phyloP scores from a whole-genome alignment of 768 basidiomycete species.

The Hericium erinaceus region DNA sequence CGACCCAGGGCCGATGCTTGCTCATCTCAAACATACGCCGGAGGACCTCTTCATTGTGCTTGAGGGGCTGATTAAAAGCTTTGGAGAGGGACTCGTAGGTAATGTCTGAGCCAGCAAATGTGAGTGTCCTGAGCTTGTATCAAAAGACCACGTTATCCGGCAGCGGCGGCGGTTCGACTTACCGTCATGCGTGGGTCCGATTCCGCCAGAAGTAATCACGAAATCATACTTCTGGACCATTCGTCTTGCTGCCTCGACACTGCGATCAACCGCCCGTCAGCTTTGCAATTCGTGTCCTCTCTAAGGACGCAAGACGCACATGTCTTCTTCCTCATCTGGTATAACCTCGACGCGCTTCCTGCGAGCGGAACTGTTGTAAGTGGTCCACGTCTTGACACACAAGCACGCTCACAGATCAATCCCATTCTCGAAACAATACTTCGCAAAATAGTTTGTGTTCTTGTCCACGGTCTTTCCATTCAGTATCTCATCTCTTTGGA shows the following conservation, averaged over 20 bases:
- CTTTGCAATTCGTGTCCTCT: not conserved
- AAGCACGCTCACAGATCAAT: constrained; percentile 53
- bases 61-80: constrained; percentile 66
- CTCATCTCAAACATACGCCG: constrained; percentile 57
- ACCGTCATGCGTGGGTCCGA: constrained; percentile 90
- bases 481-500: constrained; percentile 73
- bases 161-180: constrained; percentile 12
- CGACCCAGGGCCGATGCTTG: constrained; percentile 45
- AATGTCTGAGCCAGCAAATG: constrained; percentile 47
- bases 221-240: constrained; percentile 81
- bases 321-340: constrained; percentile 77
- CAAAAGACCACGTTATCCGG: not conserved
- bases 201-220: constrained; percentile 85
- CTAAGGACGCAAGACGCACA: not conserved
- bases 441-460: constrained; percentile 82
- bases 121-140: not conserved
- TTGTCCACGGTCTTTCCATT: constrained; percentile 85
- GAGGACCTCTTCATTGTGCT: constrained; percentile 71
- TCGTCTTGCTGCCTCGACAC: constrained; percentile 75
- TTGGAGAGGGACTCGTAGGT: constrained; percentile 83
- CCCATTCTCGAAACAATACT: constrained; percentile 83
- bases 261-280: constrained; percentile 21
- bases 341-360: constrained; percentile 90
- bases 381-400: constrained; percentile 5
- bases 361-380: constrained; percentile 10